Conservation (phyloP, 441 rosid genomes). For the Arabidopsis lyrata region DNA sequence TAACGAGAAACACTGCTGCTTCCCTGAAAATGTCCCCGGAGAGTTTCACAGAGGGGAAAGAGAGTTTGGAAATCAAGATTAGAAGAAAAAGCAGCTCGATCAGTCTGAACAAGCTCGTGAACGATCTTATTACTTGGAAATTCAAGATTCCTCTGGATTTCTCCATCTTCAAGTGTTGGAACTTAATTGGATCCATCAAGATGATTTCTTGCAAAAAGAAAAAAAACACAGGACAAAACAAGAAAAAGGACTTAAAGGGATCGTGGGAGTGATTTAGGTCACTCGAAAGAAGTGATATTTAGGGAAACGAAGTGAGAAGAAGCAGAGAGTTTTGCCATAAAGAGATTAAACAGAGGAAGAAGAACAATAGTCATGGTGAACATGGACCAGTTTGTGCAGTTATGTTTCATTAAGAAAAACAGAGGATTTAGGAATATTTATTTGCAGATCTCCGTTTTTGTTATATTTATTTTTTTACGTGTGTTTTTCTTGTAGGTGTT, state of each 20-base stretch:
- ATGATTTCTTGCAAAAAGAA: neutral
- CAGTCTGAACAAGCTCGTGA: conserved; percentile 63
- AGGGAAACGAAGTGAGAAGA: conserved; percentile 20
- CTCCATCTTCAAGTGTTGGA: conserved; percentile 53
- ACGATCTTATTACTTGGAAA: conserved; percentile 51
- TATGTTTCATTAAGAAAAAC: conserved; percentile 35
- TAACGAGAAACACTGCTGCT: conserved; percentile 51
- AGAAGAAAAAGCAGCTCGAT: conserved; percentile 63
- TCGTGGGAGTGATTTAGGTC: conserved; percentile 30
- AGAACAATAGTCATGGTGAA: conserved; percentile 36
- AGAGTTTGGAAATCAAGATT: conserved; percentile 63
- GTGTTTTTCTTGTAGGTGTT: conserved; percentile 17
- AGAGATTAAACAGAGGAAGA: conserved; percentile 44
- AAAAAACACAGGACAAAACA: conserved; percentile 6
- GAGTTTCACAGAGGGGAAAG: conserved; percentile 59
- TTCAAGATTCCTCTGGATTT: conserved; percentile 63
- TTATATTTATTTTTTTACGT: neutral
- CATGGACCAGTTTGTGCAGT: conserved; percentile 23
- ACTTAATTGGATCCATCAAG: conserved; percentile 64
- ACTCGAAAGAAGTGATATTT: conserved; percentile 50
- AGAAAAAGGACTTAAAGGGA: conserved; percentile 17
- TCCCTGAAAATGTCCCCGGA: conserved; percentile 66
- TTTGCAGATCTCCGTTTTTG: conserved; percentile 12
- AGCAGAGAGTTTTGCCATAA: conserved; percentile 46
- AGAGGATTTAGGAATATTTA: neutral